A percentile compares a stretch with the other conserved stretches of the same genome.
Conservation (phyloP, 495 filamentous ascomycete species). For the Neurospora sp. region DNA sequence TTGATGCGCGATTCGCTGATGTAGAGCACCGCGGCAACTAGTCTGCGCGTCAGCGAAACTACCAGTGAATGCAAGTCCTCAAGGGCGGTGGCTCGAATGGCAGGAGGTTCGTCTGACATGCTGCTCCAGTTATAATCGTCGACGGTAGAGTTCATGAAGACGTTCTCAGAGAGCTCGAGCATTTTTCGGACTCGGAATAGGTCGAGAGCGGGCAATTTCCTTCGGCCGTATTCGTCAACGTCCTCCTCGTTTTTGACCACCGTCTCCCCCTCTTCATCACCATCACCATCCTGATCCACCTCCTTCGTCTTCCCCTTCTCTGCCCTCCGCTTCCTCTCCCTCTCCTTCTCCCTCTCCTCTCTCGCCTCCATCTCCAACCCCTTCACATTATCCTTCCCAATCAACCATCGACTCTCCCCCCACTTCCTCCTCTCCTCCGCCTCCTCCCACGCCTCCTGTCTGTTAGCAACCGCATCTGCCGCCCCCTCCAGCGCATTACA, state of each 20-base stretch:
- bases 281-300: background rate
- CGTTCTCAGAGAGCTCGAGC: conserved; percentile 50
- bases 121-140: conserved; percentile 57
- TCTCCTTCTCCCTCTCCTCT: conserved; percentile 4
- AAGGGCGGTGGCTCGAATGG: conserved; percentile 56
- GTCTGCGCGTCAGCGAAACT: conserved; percentile 53
- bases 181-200: conserved; percentile 51
- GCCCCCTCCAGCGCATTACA: conserved; percentile 55
- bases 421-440: conserved; percentile 42
- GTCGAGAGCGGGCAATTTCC: conserved; percentile 35
- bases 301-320: conserved; percentile 1
- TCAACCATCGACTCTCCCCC: conserved; percentile 14
- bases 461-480: conserved; percentile 48
- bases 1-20: conserved; percentile 49
- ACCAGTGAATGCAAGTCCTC: conserved; percentile 63
- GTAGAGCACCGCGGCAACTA: conserved; percentile 57
- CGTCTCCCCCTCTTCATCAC: conserved; percentile 4
- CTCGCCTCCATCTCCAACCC: background rate
- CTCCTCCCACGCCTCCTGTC: conserved; percentile 49
- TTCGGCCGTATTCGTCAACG: conserved; percentile 20
- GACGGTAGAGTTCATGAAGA: conserved; percentile 71
- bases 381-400: background rate
- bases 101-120: conserved; percentile 42
- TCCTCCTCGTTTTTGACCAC: conserved; percentile 11
- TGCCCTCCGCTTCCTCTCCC: conserved; percentile 23